These are phyloP conservation scores for Helenozyma rhizophorensis DNA, from an alignment of 805 yeast species.

Conservation along the genomic window DNA sequence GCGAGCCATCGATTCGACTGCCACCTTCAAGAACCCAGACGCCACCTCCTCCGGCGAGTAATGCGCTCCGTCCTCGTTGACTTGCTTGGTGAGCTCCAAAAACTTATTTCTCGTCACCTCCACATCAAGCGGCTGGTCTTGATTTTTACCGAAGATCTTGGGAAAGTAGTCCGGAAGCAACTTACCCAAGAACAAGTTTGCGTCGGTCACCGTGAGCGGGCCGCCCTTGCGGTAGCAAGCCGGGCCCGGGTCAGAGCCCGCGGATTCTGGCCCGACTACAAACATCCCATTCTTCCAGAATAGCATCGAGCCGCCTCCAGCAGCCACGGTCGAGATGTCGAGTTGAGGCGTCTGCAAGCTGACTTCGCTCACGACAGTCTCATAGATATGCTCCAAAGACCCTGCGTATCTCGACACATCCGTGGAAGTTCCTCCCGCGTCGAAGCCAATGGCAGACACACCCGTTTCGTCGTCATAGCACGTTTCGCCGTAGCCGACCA, in stretches of 20 bases:
- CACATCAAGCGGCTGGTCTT: constrained; percentile 13
- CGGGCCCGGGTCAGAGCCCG: constrained; percentile 18
- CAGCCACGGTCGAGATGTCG: constrained; percentile 42
- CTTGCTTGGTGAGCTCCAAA: constrained; percentile 9
- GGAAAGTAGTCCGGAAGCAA: constrained; percentile 18
- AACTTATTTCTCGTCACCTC: constrained; percentile 11
- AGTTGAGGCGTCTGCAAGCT: constrained; percentile 43
- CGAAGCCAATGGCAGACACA: constrained; percentile 51
- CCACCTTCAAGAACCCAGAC: constrained; percentile 15
- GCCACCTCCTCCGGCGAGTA: constrained; percentile 17
- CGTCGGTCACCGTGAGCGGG: constrained; percentile 19
- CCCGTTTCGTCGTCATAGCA: constrained; percentile 47
- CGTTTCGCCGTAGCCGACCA: constrained; percentile 86
- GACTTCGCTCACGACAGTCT: constrained; percentile 42
- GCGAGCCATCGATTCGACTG: constrained; percentile 18
- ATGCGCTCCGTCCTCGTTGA: constrained; percentile 7
- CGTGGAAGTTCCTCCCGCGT: constrained; percentile 46
- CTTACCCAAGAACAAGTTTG: constrained; percentile 16
- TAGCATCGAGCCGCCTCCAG: constrained; percentile 41
- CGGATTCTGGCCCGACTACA: constrained; percentile 19
- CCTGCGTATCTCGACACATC: constrained; percentile 39
- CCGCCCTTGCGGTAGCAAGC: constrained; percentile 20
- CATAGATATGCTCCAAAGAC: constrained; percentile 41
- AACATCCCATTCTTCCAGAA: constrained; percentile 16
- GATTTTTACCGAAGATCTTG: constrained; percentile 14